Evolutionary conservation across 345 rosid species (phyloP), one percentile per base, ranked within the genome.

Genomic region (Hevea brasiliensis): DNA sequence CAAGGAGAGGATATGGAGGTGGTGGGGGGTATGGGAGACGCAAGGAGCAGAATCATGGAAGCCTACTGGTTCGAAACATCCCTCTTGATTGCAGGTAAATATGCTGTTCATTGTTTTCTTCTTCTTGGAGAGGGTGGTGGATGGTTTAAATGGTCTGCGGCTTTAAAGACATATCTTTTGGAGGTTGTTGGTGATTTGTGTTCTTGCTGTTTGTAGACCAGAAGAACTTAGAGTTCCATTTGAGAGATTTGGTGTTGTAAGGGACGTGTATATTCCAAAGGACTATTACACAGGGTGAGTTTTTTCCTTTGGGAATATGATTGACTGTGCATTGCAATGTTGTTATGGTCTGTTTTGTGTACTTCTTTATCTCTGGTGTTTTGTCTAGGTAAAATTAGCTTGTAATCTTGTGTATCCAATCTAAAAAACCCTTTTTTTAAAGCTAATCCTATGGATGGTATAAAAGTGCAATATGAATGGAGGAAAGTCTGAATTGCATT

Each of bases 271-370:
- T 82, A 84, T 95, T 71, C 98, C 99, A 0, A 87, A 88, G 84
- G 98, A 95, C 74, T 95, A 89, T 78, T 87, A 91, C 85, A 82
- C 98, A 35, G 97, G 99, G 99, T 95, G 70, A 80, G 93, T 72
- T 68, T 68, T n/a, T 61, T 24, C 45, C 8, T 17, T 7, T 71
- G 37, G 10, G 20, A 32, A 41, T 44, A 32, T 53, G 48, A 29
- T 29, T 51, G 11, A 45, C 8, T 4, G 23, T 55, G 21, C 57
- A 29, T 8, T 32, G 29, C 32, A 21, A 4, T 35, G 26, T 75
- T 67, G 37, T 37, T 21, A 0, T 67, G 63, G 41, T 51, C 48
- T 56, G 15, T 32, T 51, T 27, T 65, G 58, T n/a, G 35, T 42
- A 61, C 45, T 18, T 53, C 62, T 41, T 44, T 44, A 32, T 32